Evolutionary conservation across 805 yeast genomes (phyloP).

Genomic region (Metschnikowia picachoensis): DNA sequence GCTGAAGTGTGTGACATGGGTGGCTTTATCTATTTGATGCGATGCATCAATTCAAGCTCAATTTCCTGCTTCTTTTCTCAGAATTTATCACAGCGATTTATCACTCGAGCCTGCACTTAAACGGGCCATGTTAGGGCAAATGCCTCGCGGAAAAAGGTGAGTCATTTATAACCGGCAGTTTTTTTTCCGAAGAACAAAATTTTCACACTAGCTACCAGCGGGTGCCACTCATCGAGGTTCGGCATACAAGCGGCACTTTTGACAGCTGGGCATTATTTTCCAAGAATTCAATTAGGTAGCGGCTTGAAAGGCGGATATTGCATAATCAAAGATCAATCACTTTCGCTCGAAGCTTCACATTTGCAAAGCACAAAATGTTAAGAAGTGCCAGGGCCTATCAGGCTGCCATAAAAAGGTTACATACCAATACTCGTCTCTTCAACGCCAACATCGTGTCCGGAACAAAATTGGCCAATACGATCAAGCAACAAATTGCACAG

Average conservation of each 20-base stretch:
- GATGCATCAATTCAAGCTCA: not conserved
- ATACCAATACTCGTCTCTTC: constrained; percentile 14
- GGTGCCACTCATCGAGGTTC: constrained; percentile 9
- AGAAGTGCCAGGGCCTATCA: constrained; percentile 12
- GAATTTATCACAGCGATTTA: no score
- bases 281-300: not conserved
- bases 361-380: constrained; percentile 4
- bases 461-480: constrained; percentile 36
- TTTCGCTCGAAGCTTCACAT: no score
- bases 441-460: constrained; percentile 42
- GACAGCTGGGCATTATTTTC: not conserved
- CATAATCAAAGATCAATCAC: no score
- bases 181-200: constrained; percentile 1
- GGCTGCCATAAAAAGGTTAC: constrained; percentile 10
- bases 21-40: constrained; percentile 1
- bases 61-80: no score
- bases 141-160: constrained; percentile 2
- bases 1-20: not conserved
- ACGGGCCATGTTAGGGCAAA: not conserved
- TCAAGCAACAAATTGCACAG: constrained; percentile 36
- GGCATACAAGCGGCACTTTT: not conserved
- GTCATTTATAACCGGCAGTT: constrained; percentile 3
- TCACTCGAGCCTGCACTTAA: not conserved
- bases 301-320: no score
- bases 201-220: not conserved